Conservation (phyloP, 768 basidiomycete genomes). For the Pleurotus giganteus region DNA sequence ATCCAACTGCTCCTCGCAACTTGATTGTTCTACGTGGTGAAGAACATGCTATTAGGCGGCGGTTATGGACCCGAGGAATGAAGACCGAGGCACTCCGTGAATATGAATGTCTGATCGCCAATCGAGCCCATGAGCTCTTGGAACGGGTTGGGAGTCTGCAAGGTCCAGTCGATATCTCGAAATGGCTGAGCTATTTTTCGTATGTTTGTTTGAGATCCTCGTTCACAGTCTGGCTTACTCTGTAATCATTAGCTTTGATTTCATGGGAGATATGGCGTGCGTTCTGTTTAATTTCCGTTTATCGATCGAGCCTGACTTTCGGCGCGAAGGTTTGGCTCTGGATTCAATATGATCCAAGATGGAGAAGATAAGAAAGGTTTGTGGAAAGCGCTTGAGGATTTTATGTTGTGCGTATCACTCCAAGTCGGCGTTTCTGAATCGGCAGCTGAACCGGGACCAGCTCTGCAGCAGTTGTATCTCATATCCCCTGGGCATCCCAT, state of each 20-base stretch:
- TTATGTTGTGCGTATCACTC: constrained; percentile 15
- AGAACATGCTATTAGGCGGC: constrained; percentile 44
- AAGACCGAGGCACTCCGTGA: constrained; percentile 43
- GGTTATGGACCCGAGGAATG: constrained; percentile 51
- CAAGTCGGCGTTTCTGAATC: not conserved
- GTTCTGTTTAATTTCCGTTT: constrained; percentile 16
- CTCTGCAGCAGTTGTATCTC: constrained; percentile 16
- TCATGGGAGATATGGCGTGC: constrained; percentile 42
- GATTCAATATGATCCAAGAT: constrained; percentile 34
- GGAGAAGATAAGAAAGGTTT: constrained; percentile 31
- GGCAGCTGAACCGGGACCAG: constrained; percentile 4
- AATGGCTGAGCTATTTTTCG: constrained; percentile 40
- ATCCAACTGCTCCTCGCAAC: constrained; percentile 33
- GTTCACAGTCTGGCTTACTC: not conserved
- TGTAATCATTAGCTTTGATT: constrained; percentile 32
- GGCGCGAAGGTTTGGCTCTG: constrained; percentile 31
- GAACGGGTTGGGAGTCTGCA: constrained; percentile 28
- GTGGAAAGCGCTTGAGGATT: constrained; percentile 17
- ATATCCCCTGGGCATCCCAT: constrained; percentile 23
- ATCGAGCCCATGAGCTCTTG: constrained; percentile 38
- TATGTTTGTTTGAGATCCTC: constrained; percentile 19
- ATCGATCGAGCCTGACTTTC: not conserved
- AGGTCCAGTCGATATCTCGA: constrained; percentile 27
- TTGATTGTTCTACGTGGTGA: constrained; percentile 36
- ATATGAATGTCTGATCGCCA: constrained; percentile 38